Evolutionary conservation across 306 rosid species (phyloP), one percentile per base, ranked within the genome.

Genomic region (Casuarina glauca): DNA sequence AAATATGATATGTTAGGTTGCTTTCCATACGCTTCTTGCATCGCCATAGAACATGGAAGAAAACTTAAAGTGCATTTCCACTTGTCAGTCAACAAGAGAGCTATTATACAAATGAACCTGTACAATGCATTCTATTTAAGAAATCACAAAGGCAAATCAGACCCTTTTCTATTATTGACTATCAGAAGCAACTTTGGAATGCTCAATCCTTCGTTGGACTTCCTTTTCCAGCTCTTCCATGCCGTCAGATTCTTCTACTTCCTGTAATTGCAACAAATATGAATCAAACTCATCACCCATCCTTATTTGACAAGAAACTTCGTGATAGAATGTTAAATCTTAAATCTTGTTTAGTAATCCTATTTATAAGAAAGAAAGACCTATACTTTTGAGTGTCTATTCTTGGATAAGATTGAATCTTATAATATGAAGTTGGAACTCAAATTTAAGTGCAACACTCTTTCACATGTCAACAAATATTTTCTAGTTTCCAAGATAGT

Each of bases 221-320:
- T 93, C 96, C 76, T 96, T 91, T 79, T 96, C 98, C 80, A 93
- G 78, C 82, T 91, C 98, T 74, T 90, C 93, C 17, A 58, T 50
- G 0, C 98, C 99, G 76, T 96, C 99, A 51, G 90, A 97, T 79
- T 93, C 86, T 82, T 96, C 98, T 72, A 96, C 16, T 82, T 96
- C 99, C 99, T 95, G 88, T 88, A 84, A 79, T 42, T 57, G 11
- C 46, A 44, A 0, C 1, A 26, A 26, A 26, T 26, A 26, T 26
- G 32, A 26, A 26, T 1, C 32, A 26, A 26, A 26, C 32, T 26
- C 1, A 1, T 26, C 32, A 26, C 32, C 32, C 32, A 26, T 26
- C 32, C 32, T 26, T 26, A 26, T 26, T 26, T 26, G 32, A 26
- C 69, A 74, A 69, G 70, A 66, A 7, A 36, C 10, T 38, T 48